Evolutionary conservation across 2,329 filamentous ascomycete genomes (phyloP).

Genomic region (Esteya vermicola): DNA sequence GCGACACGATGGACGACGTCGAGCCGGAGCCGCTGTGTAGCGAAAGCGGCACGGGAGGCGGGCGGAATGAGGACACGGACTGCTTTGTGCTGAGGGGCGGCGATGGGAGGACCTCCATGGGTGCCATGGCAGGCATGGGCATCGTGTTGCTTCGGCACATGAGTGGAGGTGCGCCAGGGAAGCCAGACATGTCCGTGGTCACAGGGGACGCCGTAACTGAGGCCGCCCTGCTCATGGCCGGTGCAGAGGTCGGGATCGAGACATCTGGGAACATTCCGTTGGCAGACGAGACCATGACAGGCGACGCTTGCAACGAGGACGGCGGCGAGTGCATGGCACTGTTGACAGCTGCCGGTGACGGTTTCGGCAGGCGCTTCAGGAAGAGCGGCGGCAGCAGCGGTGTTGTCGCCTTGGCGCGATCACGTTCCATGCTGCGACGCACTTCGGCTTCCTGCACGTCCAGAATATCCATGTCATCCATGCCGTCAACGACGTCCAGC

Average conservation of each 20-base stretch:
- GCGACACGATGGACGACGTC: neutral
- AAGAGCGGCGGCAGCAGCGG: constrained; percentile 75
- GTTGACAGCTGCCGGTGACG: constrained; percentile 16
- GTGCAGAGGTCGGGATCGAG: too few relatives aligned
- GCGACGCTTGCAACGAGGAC: constrained; percentile 64
- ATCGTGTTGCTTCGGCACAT: constrained; percentile 17
- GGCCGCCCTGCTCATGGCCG: too few relatives aligned
- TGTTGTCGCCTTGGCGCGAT: constrained; percentile 54
- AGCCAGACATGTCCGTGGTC: neutral
- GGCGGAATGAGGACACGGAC: constrained; percentile 60
- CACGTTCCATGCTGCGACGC: constrained; percentile 39
- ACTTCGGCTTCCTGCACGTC: constrained; percentile 33
- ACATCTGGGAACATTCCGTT: neutral
- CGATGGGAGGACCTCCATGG: constrained; percentile 28
- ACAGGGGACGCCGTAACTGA: neutral
- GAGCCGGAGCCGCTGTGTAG: constrained; percentile 20
- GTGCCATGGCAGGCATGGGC: neutral
- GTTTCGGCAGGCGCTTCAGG: constrained; percentile 29
- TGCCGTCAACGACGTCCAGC: too few relatives aligned
- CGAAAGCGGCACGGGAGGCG: constrained; percentile 47
- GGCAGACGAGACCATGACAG: neutral
- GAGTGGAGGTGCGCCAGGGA: neutral
- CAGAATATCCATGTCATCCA: constrained; percentile 26
- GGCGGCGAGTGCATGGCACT: constrained; percentile 52
- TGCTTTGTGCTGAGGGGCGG: constrained; percentile 66